Conservation (phyloP, 257 asterid genomes). For the Schizonepeta tenuifolia region DNA sequence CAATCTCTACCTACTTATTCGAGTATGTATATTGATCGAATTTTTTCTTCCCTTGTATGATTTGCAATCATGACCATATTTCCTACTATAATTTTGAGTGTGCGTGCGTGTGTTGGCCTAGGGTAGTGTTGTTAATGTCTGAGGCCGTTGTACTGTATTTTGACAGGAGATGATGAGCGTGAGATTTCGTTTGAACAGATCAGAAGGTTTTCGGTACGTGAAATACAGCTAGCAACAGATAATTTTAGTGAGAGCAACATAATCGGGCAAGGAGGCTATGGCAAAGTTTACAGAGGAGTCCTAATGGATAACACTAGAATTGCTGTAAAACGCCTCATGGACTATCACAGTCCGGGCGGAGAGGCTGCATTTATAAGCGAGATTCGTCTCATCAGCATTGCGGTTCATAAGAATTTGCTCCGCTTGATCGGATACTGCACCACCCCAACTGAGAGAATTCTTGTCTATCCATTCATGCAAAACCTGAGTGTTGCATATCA, state of each 20-base stretch:
- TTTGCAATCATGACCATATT: too few species aligned
- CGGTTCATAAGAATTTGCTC: conserved; percentile 83
- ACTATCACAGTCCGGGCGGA: conserved; percentile 82
- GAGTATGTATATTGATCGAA: background rate
- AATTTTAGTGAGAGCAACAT: conserved; percentile 65
- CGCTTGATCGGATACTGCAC: conserved; percentile 81
- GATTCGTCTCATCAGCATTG: conserved; percentile 79
- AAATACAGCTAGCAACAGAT: conserved; percentile 80
- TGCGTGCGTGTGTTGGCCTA: too few species aligned
- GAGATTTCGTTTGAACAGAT: conserved; percentile 73
- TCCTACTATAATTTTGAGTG: too few species aligned
- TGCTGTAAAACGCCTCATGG: conserved; percentile 80
- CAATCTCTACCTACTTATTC: background rate
- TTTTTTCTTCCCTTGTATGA: too few species aligned
- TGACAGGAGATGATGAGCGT: conserved; percentile 41
- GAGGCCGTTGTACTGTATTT: background rate
- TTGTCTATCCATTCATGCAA: conserved; percentile 89
- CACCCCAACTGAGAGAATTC: conserved; percentile 75
- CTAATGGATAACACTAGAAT: conserved; percentile 63
- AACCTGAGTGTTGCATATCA: conserved; percentile 91
- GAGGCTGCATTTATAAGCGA: conserved; percentile 88
- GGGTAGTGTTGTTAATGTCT: too few species aligned
- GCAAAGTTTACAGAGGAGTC: conserved; percentile 78
- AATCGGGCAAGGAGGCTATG: conserved; percentile 94
- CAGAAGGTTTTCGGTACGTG: conserved; percentile 74